Base-by-base conservation (phyloP, 176 grass and related monocot genomes). In the Carex myosuroides region DNA sequence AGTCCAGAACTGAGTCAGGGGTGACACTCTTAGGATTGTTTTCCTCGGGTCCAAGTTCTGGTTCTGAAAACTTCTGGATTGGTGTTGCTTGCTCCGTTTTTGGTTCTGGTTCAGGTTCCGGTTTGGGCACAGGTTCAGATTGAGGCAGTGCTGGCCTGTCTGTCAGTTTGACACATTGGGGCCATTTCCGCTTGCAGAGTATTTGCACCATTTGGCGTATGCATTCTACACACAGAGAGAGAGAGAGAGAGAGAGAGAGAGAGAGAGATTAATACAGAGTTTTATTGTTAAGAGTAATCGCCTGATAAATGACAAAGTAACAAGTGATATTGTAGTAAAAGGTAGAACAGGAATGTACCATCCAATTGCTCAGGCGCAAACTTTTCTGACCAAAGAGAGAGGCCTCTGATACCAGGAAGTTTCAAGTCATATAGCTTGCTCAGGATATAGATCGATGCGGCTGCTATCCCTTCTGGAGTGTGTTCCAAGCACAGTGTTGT, bases 391-490 rank as follows among this genome's bases (percentile, higher is more conserved):
- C 94, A 97, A 48, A 94, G 77, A 87, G 80, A 81, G 3, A 80
- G 86, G 13, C 88, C 86, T 83, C 87, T 67, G 83, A 90, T 75
- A 59, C 75, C 79, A 10, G 91, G 87, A 79, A 97, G 90, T 55
- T 90, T 92, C 42, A 97, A 74, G 82, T 92, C 88, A 50, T 85
- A 85, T 90, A 97, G 69, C 56, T 90, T 92, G 41, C 86, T 88
- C 72, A 90, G 70, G 37, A 97, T 64, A 78, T 91, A 88, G 17
- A 97, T 84, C 2, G 94, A 87, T 46, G 89, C 88, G 54, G 94
- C 91, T 79, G 94, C 90, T 82, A 97, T 97, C 79, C 90, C 88
- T 62, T 93, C 89, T 26, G 94, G 88, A 22, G 91, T 91, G 89
- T 89, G 87, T 85, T 97, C 87, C 80, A 97, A 83, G 79, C 89